Percentiles rank a stretch among this genome's conserved stretches.
Evolutionary conservation across 495 filamentous ascomycete species (phyloP).

Genomic region (Hypoxylon cercidicola): DNA sequence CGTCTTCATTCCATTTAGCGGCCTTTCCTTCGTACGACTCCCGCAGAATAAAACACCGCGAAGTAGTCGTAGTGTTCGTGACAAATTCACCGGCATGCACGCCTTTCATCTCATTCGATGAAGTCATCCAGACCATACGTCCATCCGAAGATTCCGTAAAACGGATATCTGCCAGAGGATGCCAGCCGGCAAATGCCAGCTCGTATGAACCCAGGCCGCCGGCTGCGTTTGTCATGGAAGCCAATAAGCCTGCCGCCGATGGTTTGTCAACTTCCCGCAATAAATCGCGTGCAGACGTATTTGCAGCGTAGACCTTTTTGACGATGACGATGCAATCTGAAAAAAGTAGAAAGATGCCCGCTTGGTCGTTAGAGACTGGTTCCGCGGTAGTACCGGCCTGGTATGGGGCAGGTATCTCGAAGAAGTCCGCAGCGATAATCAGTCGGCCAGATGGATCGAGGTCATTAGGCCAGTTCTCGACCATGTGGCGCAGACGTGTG

Average conservation of each 20-base stretch:
- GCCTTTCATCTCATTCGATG: constrained; percentile 66
- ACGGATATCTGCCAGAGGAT: constrained; percentile 73
- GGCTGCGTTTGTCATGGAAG: constrained; percentile 65
- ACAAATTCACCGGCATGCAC: constrained; percentile 58
- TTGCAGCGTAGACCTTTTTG: constrained; percentile 68
- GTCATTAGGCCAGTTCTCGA: constrained; percentile 81
- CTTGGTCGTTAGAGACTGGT: constrained; percentile 47
- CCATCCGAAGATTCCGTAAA: constrained; percentile 83
- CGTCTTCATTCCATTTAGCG: constrained; percentile 81
- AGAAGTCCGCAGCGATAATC: constrained; percentile 84
- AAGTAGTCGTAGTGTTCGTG: constrained; percentile 60
- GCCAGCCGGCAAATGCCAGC: constrained; percentile 77
- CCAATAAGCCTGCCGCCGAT: constrained; percentile 65
- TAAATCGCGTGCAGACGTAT: constrained; percentile 77
- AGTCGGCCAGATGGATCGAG: constrained; percentile 80
- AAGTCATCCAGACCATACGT: constrained; percentile 75
- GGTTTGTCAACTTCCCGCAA: constrained; percentile 85
- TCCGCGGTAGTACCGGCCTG: constrained; percentile 45
- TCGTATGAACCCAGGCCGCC: constrained; percentile 65
- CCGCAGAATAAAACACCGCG: constrained; percentile 71
- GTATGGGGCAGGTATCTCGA: constrained; percentile 82
- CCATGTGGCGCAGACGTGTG: constrained; percentile 75
- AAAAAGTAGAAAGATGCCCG: constrained; percentile 84
- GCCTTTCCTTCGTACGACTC: constrained; percentile 85
- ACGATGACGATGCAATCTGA: constrained; percentile 82